Base-by-base conservation (phyloP, 352 stramenopile species). In the Phytophthora vignae region DNA sequence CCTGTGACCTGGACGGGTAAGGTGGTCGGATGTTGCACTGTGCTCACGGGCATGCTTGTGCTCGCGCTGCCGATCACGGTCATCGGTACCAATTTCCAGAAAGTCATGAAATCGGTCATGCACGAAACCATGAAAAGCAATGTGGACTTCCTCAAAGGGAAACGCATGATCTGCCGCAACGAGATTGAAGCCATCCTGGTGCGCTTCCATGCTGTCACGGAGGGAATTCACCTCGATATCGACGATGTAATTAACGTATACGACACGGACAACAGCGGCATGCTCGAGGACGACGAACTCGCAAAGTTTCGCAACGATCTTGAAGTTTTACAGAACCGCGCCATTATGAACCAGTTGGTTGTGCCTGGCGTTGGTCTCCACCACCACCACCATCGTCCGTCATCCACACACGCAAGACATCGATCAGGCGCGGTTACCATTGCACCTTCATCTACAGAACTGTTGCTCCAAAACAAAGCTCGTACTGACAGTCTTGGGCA, bases 51-150 rank as follows among this genome's bases (percentile, higher is more conserved):
- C 15, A 94, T 97, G 78, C 77, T 98, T 12, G 86, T 96, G 49
- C 74, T 98, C 2, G 91, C 92, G n/a, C 57, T 98, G 53, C 92
- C 92, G 0, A 96, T 98, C 71, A 94, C 90, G 2, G 90, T 97
- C n/a, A 95, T 98, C 53, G 92, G 91, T 22, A 91, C 84, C 14
- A 94, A 94, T 50, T 94, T 94, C 63, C 87, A 94, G 64, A 92
- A 94, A 60, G 85, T 93, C 46, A 92, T 94, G 87, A 94, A 94
- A 69, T 84, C 77, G 2, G 76, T 92, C 36, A 83, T 91, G 69
- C 87, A 93, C 29, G 72, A 91, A 67, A 92, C 87, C 2, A 92
- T 93, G 81, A 91, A 90, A 56, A 86, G 77, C 27, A 93, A 92
- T 65, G 82, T 94, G 21, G 87, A 93, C 61, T 91, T 79, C 60